Evolutionary conservation across 768 basidiomycete species (phyloP).

Genomic region (Rhizopogon rudus): DNA sequence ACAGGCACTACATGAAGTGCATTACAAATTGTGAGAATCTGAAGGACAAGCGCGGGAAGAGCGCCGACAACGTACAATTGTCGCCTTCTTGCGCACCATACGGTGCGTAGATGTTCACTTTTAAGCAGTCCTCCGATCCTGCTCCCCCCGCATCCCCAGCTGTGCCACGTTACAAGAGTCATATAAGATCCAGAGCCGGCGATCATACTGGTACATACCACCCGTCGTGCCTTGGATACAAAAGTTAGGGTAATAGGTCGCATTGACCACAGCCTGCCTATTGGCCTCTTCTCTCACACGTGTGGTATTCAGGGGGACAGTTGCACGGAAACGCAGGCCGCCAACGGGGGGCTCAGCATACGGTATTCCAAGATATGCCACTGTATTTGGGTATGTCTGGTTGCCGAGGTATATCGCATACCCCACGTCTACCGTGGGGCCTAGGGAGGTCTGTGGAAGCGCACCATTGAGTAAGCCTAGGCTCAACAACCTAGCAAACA

Average conservation of each 20-base stretch:
- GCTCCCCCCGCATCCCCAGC: constrained; percentile 56
- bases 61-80: constrained; percentile 33
- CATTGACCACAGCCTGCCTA: constrained; percentile 39
- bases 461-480: constrained; percentile 17
- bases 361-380: constrained; percentile 49
- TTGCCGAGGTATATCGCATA: constrained; percentile 58
- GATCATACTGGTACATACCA: constrained; percentile 21
- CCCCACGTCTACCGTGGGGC: constrained; percentile 45
- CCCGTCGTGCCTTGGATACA: constrained; percentile 57
- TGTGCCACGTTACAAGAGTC: constrained; percentile 11
- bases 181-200: neutral
- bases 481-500: constrained; percentile 3
- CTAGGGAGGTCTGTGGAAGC: constrained; percentile 5
- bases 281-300: constrained; percentile 32
- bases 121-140: constrained; percentile 63
- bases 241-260: constrained; percentile 48
- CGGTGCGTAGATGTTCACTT: constrained; percentile 62
- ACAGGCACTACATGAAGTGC: constrained; percentile 27
- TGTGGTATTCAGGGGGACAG: constrained; percentile 45
- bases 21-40: neutral
- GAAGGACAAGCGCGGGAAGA: neutral
- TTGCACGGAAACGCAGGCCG: constrained; percentile 39
- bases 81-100: constrained; percentile 39
- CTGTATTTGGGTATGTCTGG: constrained; percentile 43
- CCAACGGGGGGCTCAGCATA: constrained; percentile 41